A percentile compares a stretch with the other conserved stretches of the same genome.
These are phyloP conservation scores for Exophiala mesophila DNA, from an alignment of 2,329 filamentous ascomycete genomes.

Conservation along the genomic window DNA sequence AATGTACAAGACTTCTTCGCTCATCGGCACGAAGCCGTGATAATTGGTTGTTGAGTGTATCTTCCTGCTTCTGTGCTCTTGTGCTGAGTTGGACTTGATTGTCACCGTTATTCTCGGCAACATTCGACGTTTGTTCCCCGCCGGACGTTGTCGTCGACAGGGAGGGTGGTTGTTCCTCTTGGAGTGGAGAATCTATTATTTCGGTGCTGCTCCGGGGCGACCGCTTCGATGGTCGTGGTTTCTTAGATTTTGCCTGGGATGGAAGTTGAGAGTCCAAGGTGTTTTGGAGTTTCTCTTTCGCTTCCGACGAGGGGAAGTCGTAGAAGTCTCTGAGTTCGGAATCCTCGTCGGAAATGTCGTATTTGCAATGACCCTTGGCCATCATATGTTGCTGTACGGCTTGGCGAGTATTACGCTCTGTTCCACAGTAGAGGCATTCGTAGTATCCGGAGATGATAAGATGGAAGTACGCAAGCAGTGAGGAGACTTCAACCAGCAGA, in stretches of 20 bases:
- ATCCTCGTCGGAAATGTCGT: constrained; percentile 35
- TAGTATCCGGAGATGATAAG: constrained; percentile 46
- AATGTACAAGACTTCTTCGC: constrained; percentile 28
- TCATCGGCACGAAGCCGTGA: constrained; percentile 28
- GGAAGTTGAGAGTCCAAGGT: constrained; percentile 10
- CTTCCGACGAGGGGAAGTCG: constrained; percentile 27
- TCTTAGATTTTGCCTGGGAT: constrained; percentile 12
- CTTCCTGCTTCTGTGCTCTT: constrained; percentile 19
- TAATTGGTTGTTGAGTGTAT: constrained; percentile 25
- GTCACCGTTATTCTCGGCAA: constrained; percentile 6
- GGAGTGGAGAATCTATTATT: constrained; percentile 5
- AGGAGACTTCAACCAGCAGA: constrained; percentile 45
- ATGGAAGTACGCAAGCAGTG: constrained; percentile 46
- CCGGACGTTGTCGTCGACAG: constrained; percentile 4
- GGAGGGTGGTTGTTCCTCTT: background rate
- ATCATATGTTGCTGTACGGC: constrained; percentile 51
- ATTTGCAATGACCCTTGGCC: constrained; percentile 45
- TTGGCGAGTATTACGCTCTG: constrained; percentile 37
- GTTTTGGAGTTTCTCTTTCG: constrained; percentile 12
- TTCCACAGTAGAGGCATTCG: constrained; percentile 51
- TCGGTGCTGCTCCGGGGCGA: constrained; percentile 6
- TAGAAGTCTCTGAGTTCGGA: constrained; percentile 43
- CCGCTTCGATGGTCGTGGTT: constrained; percentile 9
- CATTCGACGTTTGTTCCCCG: constrained; percentile 8
- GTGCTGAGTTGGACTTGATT: constrained; percentile 10